A percentile compares a stretch with the other conserved stretches of the same genome.
Conservation (phyloP, 2,329 filamentous ascomycete species). For the Aquanectria penicillioides region DNA sequence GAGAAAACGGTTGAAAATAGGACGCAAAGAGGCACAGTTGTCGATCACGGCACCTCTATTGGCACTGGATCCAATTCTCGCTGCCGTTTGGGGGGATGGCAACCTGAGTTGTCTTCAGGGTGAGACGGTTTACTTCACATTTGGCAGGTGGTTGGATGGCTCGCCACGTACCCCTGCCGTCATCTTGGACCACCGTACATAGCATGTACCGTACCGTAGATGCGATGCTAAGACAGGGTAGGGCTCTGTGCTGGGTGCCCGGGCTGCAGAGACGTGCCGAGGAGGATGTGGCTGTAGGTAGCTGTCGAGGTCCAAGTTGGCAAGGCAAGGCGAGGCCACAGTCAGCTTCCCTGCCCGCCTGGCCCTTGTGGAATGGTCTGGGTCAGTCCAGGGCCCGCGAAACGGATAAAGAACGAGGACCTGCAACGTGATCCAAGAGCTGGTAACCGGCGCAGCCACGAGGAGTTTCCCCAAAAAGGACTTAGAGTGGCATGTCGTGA, state of each 20-base stretch:
- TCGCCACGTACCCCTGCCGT: slow-evolving; percentile 26
- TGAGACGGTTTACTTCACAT: slow-evolving; percentile 23
- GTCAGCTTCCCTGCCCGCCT: neutral
- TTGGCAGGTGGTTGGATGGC: slow-evolving; percentile 24
- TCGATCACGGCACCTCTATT: slow-evolving; percentile 29
- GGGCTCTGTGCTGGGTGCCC: neutral
- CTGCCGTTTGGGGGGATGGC: slow-evolving; percentile 13
- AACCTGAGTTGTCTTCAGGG: slow-evolving; percentile 21
- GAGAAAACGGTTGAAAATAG: slow-evolving; percentile 18
- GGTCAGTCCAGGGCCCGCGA: slow-evolving; percentile 1
- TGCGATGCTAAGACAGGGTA: slow-evolving; percentile 1
- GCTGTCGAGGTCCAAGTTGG: no score
- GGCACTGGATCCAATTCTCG: neutral
- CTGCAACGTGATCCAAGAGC: slow-evolving; percentile 8
- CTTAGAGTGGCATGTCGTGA: slow-evolving; percentile 30
- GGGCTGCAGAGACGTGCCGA: slow-evolving; percentile 13
- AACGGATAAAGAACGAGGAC: slow-evolving; percentile 16
- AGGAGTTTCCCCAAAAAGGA: slow-evolving; percentile 21
- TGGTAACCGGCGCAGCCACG: slow-evolving; percentile 16
- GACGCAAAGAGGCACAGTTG: slow-evolving; percentile 25
- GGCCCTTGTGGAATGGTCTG: slow-evolving; percentile 10
- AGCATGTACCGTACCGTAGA: slow-evolving; percentile 4
- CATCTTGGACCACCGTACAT: slow-evolving; percentile 14
- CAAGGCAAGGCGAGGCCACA: neutral
- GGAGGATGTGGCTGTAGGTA: slow-evolving; percentile 1